Evolutionary conservation across 1,284 basidiomycete genomes (phyloP).

Genomic region (Ustilago shanxiensis): DNA sequence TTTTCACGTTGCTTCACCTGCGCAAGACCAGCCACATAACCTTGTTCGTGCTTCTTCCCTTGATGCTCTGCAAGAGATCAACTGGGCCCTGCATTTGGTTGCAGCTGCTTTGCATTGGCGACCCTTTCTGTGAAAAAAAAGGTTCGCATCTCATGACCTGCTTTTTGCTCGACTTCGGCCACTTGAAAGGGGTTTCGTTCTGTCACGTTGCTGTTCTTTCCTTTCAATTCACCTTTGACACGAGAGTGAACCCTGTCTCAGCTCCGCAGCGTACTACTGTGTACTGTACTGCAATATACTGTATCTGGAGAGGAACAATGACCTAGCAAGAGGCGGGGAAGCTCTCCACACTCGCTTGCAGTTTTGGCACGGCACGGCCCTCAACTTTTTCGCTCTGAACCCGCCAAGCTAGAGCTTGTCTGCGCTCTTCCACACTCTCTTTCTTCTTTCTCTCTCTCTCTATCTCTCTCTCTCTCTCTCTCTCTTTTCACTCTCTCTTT

Average conservation of each 20-base stretch:
- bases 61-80: too few relatives aligned
- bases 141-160: background rate
- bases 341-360: background rate
- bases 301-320: background rate
- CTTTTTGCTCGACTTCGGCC: background rate
- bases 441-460: too few relatives aligned
- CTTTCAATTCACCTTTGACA: too few relatives aligned
- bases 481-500: too few relatives aligned
- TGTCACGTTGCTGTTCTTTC: background rate
- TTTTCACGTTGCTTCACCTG: conserved; percentile 2
- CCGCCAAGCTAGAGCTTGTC: background rate
- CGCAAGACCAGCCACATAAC: background rate
- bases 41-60: background rate
- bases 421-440: too few relatives aligned
- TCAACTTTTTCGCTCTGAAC: background rate
- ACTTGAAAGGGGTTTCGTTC: background rate
- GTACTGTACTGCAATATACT: too few relatives aligned
- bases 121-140: background rate
- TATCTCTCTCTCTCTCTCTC: too few relatives aligned
- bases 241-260: background rate
- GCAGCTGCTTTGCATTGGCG: background rate
- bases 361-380: too few relatives aligned
- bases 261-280: conserved; percentile 2
- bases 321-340: background rate
- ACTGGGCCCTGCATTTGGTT: conserved; percentile 3